Conservation (phyloP, 139 green algal genomes). For the Astrephomene gubernaculifera region DNA sequence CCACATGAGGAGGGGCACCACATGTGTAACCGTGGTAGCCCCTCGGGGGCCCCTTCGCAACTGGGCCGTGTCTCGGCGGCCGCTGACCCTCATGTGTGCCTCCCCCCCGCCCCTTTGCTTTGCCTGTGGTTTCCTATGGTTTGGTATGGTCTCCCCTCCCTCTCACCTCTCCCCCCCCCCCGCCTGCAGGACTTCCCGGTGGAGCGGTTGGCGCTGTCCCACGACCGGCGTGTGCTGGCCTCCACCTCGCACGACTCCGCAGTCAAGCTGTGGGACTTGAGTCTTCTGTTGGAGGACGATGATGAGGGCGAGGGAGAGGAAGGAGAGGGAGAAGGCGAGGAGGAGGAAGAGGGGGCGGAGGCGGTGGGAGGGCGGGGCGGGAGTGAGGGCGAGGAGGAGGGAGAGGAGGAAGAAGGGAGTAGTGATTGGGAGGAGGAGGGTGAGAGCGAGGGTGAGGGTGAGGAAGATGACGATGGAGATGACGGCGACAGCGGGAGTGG, state of each 20-base stretch:
- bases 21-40: too few relatives aligned
- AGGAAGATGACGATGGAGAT: background rate
- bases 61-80: too few relatives aligned
- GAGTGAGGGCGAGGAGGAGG: background rate
- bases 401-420: conserved; percentile 3
- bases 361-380: background rate
- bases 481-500: background rate
- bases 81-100: too few relatives aligned
- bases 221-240: conserved; percentile 67
- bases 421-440: conserved; percentile 1
- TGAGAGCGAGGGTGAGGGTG: background rate
- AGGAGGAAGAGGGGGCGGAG: background rate
- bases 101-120: too few relatives aligned
- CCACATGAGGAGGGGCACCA: too few relatives aligned
- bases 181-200: conserved; percentile 60
- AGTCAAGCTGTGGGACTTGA: conserved; percentile 87
- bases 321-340: conserved; percentile 15
- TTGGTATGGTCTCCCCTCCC: background rate
- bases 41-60: too few relatives aligned
- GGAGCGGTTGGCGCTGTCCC: conserved; percentile 71
- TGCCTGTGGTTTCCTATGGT: too few relatives aligned
- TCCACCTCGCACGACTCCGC: conserved; percentile 82
- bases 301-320: conserved; percentile 64
- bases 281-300: conserved; percentile 65
- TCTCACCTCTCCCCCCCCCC: background rate